Base-by-base conservation (phyloP, 179 eudicot genomes). In the Heliamphora pulchella region DNA sequence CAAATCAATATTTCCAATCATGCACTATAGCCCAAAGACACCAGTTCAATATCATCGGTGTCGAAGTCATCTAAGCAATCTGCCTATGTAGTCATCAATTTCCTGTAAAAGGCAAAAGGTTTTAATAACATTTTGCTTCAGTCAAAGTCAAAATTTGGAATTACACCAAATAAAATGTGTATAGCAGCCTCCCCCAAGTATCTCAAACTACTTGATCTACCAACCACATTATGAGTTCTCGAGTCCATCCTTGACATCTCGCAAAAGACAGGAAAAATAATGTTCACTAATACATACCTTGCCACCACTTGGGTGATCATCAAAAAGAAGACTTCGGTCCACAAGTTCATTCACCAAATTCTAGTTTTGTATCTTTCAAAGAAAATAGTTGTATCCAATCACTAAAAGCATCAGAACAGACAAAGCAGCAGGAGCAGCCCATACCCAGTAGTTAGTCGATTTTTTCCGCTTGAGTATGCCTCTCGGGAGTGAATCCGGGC, bases 391-490 rank as follows among this genome's bases (percentile, higher is more conserved):
- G 79, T 86, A 90, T 9, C 89, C 89, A 43, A 89, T 74, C 18
- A 80, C 87, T 61, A 87, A 50, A 53, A 91, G 85, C 86, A 90
- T 17, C 53, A 86, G 48, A 73, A 87, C 81, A 68, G 85, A 75
- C 54, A 85, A 51, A 6, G 75, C 75, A 41, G 86, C 90, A 62
- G 91, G 83, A n/a, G 86, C 94, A 46, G 89, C 96, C 90, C 89
- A 94, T n/a, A 86, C 18, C 93, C 90, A 88, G 82, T 93, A 94
- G 82, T 91, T 89, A 8, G 85, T 83, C 1, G 91, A 83, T 84
- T 91, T 93, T 77, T 91, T 93, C 84, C 93, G 90, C 84, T 90
- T 94, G 11, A 94, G 88, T 14, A 91, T 89, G 8, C 83, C 89
- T 81, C 89, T 93, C 5, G 97, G 89, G 20, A 91, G 84, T 5